Percentiles rank a stretch among this genome's conserved stretches.
phyloP scores from a whole-genome alignment of 202 grass and related monocot species.

The Carex arenaria region DNA sequence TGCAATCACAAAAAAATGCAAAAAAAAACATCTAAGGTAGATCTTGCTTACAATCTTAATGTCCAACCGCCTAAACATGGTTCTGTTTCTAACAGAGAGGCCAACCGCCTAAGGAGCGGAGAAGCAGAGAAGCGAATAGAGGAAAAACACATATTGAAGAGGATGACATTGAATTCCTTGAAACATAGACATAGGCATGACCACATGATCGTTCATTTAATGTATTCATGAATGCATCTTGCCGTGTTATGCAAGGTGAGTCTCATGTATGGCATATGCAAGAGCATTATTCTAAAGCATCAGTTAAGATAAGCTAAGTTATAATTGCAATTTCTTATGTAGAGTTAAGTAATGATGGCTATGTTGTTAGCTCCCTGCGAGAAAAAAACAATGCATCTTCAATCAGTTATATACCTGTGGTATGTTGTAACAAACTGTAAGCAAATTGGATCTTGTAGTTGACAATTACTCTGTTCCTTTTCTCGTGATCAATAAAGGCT shows the following conservation, averaged over 20 bases:
- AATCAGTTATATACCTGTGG: neutral
- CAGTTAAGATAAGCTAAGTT: neutral
- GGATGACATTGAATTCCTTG: conserved; percentile 57
- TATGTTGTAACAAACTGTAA: conserved; percentile 13
- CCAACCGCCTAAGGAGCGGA: conserved; percentile 30
- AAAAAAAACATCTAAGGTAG: neutral
- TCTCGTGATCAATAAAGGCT: neutral
- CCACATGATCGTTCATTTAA: neutral
- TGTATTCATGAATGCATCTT: neutral
- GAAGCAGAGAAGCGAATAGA: conserved; percentile 43
- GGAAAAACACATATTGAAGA: conserved; percentile 61
- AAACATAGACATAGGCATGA: neutral
- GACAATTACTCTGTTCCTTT: neutral
- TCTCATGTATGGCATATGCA: neutral
- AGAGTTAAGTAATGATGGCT: neutral
- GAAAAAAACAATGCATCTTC: neutral
- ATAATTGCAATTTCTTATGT: neutral
- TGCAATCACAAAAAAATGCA: neutral
- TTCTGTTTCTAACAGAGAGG: conserved; percentile 41
- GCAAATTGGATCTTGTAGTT: neutral
- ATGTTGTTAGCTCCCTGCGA: neutral
- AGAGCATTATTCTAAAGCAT: neutral
- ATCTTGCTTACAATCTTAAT: conserved; percentile 1
- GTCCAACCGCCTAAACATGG: neutral
- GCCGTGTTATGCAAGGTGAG: neutral